These are phyloP conservation scores for Zizania latifolia DNA, from an alignment of 176 grass and related monocot species.

Conservation along the genomic window DNA sequence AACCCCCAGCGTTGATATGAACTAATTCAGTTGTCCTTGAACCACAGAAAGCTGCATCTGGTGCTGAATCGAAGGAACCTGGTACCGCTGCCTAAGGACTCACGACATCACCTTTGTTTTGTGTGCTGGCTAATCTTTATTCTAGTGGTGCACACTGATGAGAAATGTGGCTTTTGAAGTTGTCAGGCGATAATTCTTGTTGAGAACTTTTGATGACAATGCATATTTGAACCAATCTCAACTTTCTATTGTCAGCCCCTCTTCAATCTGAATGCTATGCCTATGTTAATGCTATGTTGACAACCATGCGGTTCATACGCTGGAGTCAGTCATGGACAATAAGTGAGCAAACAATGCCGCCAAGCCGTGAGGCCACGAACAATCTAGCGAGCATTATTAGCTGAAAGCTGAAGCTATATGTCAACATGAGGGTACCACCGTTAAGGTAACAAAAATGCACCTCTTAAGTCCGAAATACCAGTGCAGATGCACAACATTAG, in stretches of 20 bases:
- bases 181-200: not conserved
- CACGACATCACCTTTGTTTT: not conserved
- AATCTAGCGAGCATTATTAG: not conserved
- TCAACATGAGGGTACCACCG: no score
- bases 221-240: not conserved
- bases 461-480: not conserved
- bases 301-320: not conserved
- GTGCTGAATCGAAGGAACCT: not conserved
- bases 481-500: not conserved
- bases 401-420: no score
- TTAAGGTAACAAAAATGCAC: not conserved
- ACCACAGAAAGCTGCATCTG: constrained; percentile 4
- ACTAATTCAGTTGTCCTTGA: not conserved
- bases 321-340: no score
- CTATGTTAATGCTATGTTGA: not conserved
- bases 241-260: not conserved
- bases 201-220: not conserved
- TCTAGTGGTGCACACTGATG: not conserved
- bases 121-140: not conserved
- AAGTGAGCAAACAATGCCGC: no score
- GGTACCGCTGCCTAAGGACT: not conserved
- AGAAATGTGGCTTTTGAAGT: not conserved
- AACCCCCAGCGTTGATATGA: not conserved
- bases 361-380: no score
- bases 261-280: not conserved